phyloP scores from a whole-genome alignment of 2,329 filamentous ascomycete genomes.

The Trichocomaceae sp. region DNA sequence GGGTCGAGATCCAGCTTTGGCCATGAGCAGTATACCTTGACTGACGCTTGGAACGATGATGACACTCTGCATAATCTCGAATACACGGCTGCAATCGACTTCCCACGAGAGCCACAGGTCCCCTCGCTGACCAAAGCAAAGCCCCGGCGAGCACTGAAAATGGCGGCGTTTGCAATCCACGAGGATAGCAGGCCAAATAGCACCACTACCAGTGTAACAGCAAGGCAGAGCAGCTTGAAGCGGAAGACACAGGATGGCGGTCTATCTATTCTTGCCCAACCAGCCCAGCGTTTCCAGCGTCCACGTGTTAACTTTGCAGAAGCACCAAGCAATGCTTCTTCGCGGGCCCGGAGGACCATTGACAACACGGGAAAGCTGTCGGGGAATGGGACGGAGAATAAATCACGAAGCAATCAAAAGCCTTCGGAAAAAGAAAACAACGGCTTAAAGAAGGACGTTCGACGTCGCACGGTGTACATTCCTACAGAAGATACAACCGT shows the following conservation, averaged over 20 bases:
- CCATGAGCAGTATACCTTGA: conserved; percentile 17
- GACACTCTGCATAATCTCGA: conserved; percentile 22
- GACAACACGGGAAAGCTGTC: conserved; percentile 2
- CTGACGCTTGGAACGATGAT: conserved; percentile 23
- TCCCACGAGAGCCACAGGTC: conserved; percentile 33
- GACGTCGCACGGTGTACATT: conserved; percentile 37
- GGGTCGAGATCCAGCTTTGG: conserved; percentile 17
- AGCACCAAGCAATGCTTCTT: conserved; percentile 5
- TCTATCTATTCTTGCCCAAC: conserved; percentile 34
- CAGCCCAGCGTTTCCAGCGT: conserved; percentile 34
- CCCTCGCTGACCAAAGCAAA: conserved; percentile 25
- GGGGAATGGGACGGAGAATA: conserved; percentile 1
- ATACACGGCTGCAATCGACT: conserved; percentile 35
- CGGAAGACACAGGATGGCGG: conserved; percentile 19
- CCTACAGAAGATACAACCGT: conserved; percentile 37
- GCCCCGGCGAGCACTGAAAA: conserved; percentile 24
- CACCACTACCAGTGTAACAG: conserved; percentile 13
- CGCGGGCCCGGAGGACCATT: neutral
- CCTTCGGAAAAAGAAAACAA: conserved; percentile 18
- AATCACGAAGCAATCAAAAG: conserved; percentile 10
- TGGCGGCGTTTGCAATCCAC: conserved; percentile 32
- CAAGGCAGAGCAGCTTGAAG: conserved; percentile 13
- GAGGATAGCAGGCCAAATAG: conserved; percentile 25
- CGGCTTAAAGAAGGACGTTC: conserved; percentile 26
- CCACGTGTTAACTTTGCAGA: conserved; percentile 26